Evolutionary conservation across 805 yeast genomes (phyloP), one percentile per base, ranked within the genome.

Genomic region (Cyberlindnera amylophila): DNA sequence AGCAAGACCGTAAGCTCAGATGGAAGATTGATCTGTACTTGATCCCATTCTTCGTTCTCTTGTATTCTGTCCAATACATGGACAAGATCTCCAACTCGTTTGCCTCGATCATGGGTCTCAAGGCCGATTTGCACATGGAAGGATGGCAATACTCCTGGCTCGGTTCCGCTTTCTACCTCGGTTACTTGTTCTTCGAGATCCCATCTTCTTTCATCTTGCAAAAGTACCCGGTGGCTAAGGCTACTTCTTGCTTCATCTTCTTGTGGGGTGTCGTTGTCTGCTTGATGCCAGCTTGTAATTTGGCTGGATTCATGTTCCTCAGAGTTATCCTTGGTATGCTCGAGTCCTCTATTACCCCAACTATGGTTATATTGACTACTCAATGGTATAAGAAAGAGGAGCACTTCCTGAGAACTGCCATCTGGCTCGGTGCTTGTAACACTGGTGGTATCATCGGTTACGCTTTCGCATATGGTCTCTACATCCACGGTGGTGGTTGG

Each of bases 101-200:
- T 35, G 77, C 81, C 1, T 70, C 81, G 6, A 70, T 79, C 30
- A 66, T 72, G 71, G 82, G 79, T 35, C 61, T 73, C 37, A 61
- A 65, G 48, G 57, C 52, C 8, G 81, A 69, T 44, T 59, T 69
- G 49, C 62, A 63, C 44, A 75, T 77, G 77, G 48, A 50, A 42
- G 75, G 72, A 31, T 59, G 47, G 27, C 59, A 68, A 55, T 72
- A 75, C 52, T 59, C 76, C 37, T 75, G 84, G 81, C 62, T 72
- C 13, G 77, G 82, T n/a, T 69, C 82, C 1, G 71, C 77, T 8
- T 81, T 80, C 50, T 80, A 79, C 53, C 57, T 83, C 31, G 90
- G 89, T 3, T 84, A 81, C 55, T 58, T 83, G 37, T 66, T 64
- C 8, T 81, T 78, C 53, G 81, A 77, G 50, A 61, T 74, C 41